A percentile compares a stretch with the other conserved stretches of the same genome.
Conservation (phyloP, 345 rosid species). For the Gossypium herbaceum region DNA sequence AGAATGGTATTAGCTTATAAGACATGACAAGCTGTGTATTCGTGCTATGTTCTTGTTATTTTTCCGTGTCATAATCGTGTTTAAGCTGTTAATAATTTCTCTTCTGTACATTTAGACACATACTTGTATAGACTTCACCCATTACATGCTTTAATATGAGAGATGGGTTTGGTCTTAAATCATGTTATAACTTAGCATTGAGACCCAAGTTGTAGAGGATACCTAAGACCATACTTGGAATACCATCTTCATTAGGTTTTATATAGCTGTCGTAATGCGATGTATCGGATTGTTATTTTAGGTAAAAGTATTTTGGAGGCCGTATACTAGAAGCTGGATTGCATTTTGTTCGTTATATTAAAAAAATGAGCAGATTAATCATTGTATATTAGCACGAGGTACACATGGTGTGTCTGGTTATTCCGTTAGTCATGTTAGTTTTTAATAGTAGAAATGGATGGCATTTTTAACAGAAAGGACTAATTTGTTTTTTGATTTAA, state of each 20-base stretch:
- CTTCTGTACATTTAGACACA: neutral
- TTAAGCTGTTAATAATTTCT: neutral
- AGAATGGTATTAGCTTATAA: constrained; percentile 1
- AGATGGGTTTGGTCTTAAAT: neutral
- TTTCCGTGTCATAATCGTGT: neutral
- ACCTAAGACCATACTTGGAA: constrained; percentile 13
- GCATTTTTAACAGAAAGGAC: no score
- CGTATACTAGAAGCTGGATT: no score
- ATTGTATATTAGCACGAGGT: no score
- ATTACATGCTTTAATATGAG: neutral
- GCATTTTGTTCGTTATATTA: no score
- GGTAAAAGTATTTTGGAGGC: no score
- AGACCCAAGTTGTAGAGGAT: constrained; percentile 2
- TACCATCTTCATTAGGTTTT: constrained; percentile 23
- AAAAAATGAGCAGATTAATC: no score
- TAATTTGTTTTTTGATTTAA: no score
- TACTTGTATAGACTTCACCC: neutral
- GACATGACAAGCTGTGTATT: neutral
- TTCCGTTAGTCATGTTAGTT: no score
- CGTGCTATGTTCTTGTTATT: neutral
- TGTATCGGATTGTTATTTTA: no score
- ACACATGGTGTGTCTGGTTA: no score
- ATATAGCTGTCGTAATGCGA: constrained; percentile 19
- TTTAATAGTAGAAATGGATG: no score
- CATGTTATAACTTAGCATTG: neutral